These are phyloP conservation scores for Leccinellum albellum DNA, from an alignment of 768 basidiomycete genomes.

Conservation along the genomic window DNA sequence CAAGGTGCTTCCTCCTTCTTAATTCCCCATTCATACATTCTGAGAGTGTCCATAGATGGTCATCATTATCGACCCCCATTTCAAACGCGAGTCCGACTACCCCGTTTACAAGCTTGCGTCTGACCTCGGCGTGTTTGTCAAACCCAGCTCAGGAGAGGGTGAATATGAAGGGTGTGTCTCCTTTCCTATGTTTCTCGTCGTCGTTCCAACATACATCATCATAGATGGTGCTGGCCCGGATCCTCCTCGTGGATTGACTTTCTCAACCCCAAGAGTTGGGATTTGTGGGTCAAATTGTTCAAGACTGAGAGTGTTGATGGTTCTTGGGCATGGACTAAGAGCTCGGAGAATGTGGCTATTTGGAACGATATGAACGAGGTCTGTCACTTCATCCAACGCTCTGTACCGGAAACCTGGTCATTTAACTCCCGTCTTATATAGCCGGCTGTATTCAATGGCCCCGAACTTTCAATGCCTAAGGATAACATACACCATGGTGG, in stretches of 20 bases:
- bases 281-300: conserved; percentile 89
- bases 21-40: background rate
- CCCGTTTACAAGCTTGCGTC: conserved; percentile 83
- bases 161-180: conserved; percentile 76
- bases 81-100: conserved; percentile 78
- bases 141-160: conserved; percentile 70
- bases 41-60: conserved; percentile 68
- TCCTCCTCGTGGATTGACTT: conserved; percentile 96
- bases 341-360: conserved; percentile 81
- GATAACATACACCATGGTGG: conserved; percentile 84
- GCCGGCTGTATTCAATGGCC: conserved; percentile 99
- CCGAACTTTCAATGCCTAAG: conserved; percentile 83
- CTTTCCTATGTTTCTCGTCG: background rate
- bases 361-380: conserved; percentile 99
- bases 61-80: conserved; percentile 93
- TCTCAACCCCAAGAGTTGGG: conserved; percentile 87
- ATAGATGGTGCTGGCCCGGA: conserved; percentile 92
- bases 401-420: background rate
- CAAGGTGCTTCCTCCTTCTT: conserved; percentile 52
- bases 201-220: background rate
- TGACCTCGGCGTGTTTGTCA: conserved; percentile 79
- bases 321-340: conserved; percentile 73
- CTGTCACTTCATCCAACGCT: conserved; percentile 7
- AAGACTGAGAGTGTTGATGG: conserved; percentile 51
- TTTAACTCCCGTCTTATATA: conserved; percentile 25